These are phyloP conservation scores for Mycena pura DNA, from an alignment of 768 basidiomycete genomes.

Conservation along the genomic window DNA sequence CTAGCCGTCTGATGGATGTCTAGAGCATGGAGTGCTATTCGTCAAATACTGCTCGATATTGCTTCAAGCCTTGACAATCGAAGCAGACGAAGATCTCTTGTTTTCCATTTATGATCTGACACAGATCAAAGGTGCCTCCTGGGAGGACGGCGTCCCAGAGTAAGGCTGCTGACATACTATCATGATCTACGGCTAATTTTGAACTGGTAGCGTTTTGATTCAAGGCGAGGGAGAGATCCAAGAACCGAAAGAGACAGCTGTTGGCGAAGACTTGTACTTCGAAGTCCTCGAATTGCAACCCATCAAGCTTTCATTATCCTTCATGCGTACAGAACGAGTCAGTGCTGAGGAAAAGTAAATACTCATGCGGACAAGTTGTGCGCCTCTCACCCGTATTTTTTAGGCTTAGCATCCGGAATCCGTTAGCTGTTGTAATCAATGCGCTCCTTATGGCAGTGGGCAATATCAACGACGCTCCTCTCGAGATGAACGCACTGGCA, in stretches of 20 bases:
- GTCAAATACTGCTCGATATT: slow-evolving; percentile 96
- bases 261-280: slow-evolving; percentile 88
- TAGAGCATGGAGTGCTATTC: slow-evolving; percentile 98
- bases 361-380: not conserved
- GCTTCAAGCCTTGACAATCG: slow-evolving; percentile 92
- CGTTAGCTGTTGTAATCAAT: slow-evolving; percentile 91
- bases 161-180: slow-evolving; percentile 43
- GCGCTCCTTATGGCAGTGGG: slow-evolving; percentile 96
- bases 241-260: slow-evolving; percentile 70
- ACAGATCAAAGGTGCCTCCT: slow-evolving; percentile 89
- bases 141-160: slow-evolving; percentile 83
- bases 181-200: slow-evolving; percentile 11
- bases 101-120: slow-evolving; percentile 92
- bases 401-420: slow-evolving; percentile 84
- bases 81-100: slow-evolving; percentile 96
- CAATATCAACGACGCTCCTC: slow-evolving; percentile 94
- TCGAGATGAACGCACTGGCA: slow-evolving; percentile 91
- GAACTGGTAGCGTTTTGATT: slow-evolving; percentile 66
- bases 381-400: slow-evolving; percentile 2
- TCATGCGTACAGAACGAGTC: slow-evolving; percentile 95
- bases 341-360: slow-evolving; percentile 90
- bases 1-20: not conserved
- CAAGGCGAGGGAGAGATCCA: slow-evolving; percentile 69
- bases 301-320: slow-evolving; percentile 89
- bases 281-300: slow-evolving; percentile 96